These are phyloP conservation scores for Tolypocladium guangdongense DNA, from an alignment of 2,329 filamentous ascomycete species.

Conservation along the genomic window DNA sequence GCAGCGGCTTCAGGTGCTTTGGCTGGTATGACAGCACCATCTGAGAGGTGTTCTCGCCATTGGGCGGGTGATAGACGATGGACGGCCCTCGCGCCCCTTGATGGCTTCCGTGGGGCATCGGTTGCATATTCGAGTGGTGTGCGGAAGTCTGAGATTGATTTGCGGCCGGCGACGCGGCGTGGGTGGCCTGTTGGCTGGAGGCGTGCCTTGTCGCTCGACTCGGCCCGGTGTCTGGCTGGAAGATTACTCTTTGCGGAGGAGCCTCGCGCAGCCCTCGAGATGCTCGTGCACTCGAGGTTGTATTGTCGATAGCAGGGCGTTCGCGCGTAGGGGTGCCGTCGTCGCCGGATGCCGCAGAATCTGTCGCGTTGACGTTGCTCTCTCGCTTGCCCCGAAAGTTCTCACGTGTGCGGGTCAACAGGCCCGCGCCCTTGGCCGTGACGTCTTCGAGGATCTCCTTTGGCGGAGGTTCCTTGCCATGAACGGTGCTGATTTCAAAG, in stretches of 20 bases:
- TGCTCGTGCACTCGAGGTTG: constrained; percentile 43
- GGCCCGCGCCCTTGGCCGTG: constrained; percentile 70
- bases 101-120: constrained; percentile 15
- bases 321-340: constrained; percentile 49
- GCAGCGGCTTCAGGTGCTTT: constrained; percentile 47
- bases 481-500: constrained; percentile 71
- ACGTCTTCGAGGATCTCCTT: constrained; percentile 82
- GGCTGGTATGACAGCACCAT: constrained; percentile 62
- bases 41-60: constrained; percentile 44
- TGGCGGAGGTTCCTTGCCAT: constrained; percentile 72
- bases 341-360: constrained; percentile 48
- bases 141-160: constrained; percentile 16
- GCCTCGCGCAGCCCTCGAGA: constrained; percentile 64
- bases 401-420: constrained; percentile 69
- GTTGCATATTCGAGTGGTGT: constrained; percentile 22
- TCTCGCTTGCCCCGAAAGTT: constrained; percentile 51
- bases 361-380: constrained; percentile 39
- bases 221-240: constrained; percentile 66
- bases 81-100: constrained; percentile 30
- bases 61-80: constrained; percentile 39
- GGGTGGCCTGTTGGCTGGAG: constrained; percentile 30
- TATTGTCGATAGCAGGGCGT: constrained; percentile 33
- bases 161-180: constrained; percentile 15
- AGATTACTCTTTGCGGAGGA: constrained; percentile 74
- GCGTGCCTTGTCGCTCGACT: constrained; percentile 52